Percentiles rank a stretch among this genome's conserved stretches.
Evolutionary conservation across 768 basidiomycete species (phyloP).

Genomic region (Cubamyces lactineus): DNA sequence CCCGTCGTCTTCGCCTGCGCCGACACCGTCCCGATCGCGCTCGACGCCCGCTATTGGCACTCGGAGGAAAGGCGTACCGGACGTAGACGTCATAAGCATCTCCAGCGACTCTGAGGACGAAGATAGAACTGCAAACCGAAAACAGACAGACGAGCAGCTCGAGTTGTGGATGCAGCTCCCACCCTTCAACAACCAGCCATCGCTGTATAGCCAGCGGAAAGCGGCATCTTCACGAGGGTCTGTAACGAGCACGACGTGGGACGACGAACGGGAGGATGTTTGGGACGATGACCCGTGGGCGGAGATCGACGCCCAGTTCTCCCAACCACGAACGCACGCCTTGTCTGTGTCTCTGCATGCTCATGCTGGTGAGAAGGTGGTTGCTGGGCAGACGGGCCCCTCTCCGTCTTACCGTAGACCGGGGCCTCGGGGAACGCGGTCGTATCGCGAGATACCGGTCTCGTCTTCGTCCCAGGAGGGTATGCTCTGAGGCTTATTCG

Average conservation of each 20-base stretch:
- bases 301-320: not conserved
- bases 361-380: not conserved
- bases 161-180: not conserved
- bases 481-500: not conserved
- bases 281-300: not conserved
- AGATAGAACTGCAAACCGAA: not conserved
- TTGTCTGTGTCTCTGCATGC: too few relatives aligned
- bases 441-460: not conserved
- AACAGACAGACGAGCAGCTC: not conserved
- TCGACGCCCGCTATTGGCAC: too few relatives aligned
- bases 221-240: not conserved
- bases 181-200: constrained; percentile 8
- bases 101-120: constrained; percentile 15
- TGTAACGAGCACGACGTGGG: not conserved
- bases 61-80: not conserved
- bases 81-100: constrained; percentile 11
- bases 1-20: not conserved
- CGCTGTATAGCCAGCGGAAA: constrained; percentile 8
- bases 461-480: constrained; percentile 13
- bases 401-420: not conserved
- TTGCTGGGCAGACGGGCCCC: not conserved
- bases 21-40: not conserved
- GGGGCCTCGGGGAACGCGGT: not conserved
- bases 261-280: not conserved
- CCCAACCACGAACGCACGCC: not conserved